These are phyloP conservation scores for Saccharomyces eubayanus DNA, from an alignment of 805 yeast species.

Conservation along the genomic window DNA sequence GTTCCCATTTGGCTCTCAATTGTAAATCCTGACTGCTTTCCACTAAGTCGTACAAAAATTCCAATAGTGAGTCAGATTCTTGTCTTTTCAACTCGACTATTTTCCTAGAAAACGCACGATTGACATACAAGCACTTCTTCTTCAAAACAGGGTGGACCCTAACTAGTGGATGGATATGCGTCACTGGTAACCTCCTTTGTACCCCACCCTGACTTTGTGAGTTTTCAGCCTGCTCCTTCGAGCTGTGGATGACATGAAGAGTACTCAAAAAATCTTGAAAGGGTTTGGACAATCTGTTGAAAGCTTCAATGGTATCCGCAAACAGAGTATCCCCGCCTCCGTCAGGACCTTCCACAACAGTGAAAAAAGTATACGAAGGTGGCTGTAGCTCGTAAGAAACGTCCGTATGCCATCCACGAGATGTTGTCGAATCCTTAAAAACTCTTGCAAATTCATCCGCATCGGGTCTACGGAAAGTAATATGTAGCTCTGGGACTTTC, in stretches of 20 bases:
- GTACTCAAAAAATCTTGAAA: constrained; percentile 52
- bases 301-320: constrained; percentile 64
- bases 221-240: constrained; percentile 58
- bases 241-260: constrained; percentile 61
- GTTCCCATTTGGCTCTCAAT: constrained; percentile 63
- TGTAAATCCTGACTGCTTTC: constrained; percentile 53
- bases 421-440: constrained; percentile 17
- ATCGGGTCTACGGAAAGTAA: constrained; percentile 45
- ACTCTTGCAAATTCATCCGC: constrained; percentile 27
- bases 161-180: constrained; percentile 55
- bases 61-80: constrained; percentile 55
- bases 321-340: constrained; percentile 76
- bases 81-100: constrained; percentile 66
- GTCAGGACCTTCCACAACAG: constrained; percentile 51
- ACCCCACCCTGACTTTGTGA: constrained; percentile 51
- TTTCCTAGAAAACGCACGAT: constrained; percentile 53
- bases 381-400: constrained; percentile 68
- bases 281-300: constrained; percentile 58
- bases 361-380: constrained; percentile 61
- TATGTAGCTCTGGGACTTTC: constrained; percentile 50
- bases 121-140: constrained; percentile 49
- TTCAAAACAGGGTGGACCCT: constrained; percentile 68
- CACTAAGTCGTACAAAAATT: constrained; percentile 47
- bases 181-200: constrained; percentile 56
- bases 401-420: constrained; percentile 58